These are phyloP conservation scores for Boletus sp. DNA, from an alignment of 1,284 basidiomycete genomes.

Conservation along the genomic window DNA sequence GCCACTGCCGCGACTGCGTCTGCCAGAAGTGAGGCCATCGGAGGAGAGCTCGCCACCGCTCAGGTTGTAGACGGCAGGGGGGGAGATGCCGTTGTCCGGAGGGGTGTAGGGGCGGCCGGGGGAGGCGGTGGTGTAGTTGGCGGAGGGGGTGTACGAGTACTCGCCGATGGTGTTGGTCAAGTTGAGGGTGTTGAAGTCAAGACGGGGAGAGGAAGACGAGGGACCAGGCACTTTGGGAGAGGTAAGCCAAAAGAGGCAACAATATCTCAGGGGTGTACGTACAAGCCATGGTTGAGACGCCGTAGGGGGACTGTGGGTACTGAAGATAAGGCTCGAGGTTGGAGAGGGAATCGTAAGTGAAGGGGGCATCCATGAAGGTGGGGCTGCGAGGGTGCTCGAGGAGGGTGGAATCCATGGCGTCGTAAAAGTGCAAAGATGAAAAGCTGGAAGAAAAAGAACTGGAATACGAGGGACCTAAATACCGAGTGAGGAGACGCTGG, in stretches of 20 bases:
- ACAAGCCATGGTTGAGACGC: slow-evolving; percentile 48
- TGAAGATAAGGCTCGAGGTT: slow-evolving; percentile 52
- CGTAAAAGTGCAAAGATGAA: slow-evolving; percentile 34
- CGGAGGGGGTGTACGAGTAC: slow-evolving; percentile 63
- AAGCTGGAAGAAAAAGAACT: slow-evolving; percentile 41
- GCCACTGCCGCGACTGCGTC: slow-evolving; percentile 67
- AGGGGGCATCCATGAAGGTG: slow-evolving; percentile 59
- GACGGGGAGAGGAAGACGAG: slow-evolving; percentile 56
- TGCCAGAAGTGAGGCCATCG: slow-evolving; percentile 63
- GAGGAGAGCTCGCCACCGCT: slow-evolving; percentile 71
- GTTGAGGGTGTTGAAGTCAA: slow-evolving; percentile 65
- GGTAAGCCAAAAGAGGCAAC: slow-evolving; percentile 15
- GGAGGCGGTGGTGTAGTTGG: slow-evolving; percentile 53
- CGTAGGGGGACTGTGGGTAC: slow-evolving; percentile 53
- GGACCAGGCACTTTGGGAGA: slow-evolving; percentile 44
- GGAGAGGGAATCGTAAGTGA: slow-evolving; percentile 62
- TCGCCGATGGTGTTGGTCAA: slow-evolving; percentile 59
- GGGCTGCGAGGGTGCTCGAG: slow-evolving; percentile 53
- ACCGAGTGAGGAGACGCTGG: slow-evolving; percentile 10
- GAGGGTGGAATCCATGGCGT: slow-evolving; percentile 51
- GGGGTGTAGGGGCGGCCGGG: slow-evolving; percentile 72
- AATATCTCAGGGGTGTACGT: slow-evolving; percentile 28
- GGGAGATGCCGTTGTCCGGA: slow-evolving; percentile 66
- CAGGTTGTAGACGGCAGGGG: slow-evolving; percentile 68
- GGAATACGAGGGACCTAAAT: slow-evolving; percentile 40